These are phyloP conservation scores for Leccinum uliginosum DNA, from an alignment of 768 basidiomycete species.

Conservation along the genomic window DNA sequence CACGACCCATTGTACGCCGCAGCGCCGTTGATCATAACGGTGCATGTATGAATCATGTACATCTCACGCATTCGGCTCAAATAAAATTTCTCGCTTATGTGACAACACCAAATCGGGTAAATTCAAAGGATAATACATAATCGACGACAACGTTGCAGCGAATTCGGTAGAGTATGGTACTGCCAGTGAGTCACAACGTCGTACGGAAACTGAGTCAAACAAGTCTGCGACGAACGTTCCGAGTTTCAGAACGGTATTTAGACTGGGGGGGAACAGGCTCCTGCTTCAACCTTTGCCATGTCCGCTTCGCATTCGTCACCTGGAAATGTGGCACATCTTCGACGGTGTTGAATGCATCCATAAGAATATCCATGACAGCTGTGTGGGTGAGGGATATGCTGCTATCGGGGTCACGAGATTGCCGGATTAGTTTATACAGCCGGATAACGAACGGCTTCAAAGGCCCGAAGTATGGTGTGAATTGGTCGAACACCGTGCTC, in stretches of 20 bases:
- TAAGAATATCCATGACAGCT: not conserved
- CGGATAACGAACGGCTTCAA: not conserved
- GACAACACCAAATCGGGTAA: not conserved
- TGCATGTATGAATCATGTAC: not conserved
- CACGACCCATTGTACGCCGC: no score
- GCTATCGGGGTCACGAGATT: not conserved
- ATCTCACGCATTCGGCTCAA: not conserved
- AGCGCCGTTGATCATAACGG: no score
- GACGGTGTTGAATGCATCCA: not conserved
- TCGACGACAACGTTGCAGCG: not conserved
- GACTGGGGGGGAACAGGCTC: not conserved
- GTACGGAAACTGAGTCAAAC: not conserved
- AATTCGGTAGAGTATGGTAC: not conserved
- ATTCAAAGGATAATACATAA: not conserved
- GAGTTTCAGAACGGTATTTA: not conserved
- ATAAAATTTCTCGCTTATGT: not conserved
- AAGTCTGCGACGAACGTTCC: not conserved
- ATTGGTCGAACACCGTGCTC: not conserved
- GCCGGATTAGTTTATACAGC: not conserved
- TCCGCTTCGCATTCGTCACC: not conserved
- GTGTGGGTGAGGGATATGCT: not conserved
- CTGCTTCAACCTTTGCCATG: not conserved
- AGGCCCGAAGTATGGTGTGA: not conserved
- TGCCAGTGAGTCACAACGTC: not conserved
- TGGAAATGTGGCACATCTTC: not conserved